Evolutionary conservation across 441 rosid species (phyloP).

Genomic region (Jatropha podagrica): DNA sequence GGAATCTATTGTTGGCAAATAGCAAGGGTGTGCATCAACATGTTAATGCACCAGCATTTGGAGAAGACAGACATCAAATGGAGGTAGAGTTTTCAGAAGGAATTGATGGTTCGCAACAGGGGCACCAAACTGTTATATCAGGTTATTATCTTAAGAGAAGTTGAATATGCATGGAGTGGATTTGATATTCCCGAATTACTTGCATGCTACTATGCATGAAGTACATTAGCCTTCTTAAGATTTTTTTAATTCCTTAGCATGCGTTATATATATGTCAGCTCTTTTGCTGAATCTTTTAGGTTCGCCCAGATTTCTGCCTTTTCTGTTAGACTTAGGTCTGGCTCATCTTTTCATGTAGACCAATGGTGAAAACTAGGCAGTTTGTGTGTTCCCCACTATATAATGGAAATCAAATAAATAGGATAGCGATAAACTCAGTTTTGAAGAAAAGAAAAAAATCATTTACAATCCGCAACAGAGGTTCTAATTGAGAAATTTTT

Average conservation of each 20-base stretch:
- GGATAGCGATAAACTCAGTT: neutral
- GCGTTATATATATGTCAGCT: neutral
- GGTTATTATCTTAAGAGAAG: slow-evolving; percentile 11
- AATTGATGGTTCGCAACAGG: slow-evolving; percentile 11
- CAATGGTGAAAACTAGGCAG: neutral
- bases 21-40: slow-evolving; percentile 17
- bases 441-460: no score
- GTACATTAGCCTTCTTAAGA: neutral
- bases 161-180: neutral
- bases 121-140: slow-evolving; percentile 16
- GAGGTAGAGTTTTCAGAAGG: slow-evolving; percentile 31
- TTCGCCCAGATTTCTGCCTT: neutral
- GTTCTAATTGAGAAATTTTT: no score
- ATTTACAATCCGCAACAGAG: no score
- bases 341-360: neutral
- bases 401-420: neutral
- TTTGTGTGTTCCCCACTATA: neutral
- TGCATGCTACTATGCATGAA: neutral
- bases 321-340: neutral
- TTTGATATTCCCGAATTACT: neutral
- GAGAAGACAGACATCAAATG: neutral
- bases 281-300: neutral
- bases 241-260: neutral
- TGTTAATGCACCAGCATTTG: neutral
- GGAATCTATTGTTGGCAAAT: slow-evolving; percentile 51